phyloP scores from a whole-genome alignment of 2,329 filamentous ascomycete species.

The Camillea tinctor region DNA sequence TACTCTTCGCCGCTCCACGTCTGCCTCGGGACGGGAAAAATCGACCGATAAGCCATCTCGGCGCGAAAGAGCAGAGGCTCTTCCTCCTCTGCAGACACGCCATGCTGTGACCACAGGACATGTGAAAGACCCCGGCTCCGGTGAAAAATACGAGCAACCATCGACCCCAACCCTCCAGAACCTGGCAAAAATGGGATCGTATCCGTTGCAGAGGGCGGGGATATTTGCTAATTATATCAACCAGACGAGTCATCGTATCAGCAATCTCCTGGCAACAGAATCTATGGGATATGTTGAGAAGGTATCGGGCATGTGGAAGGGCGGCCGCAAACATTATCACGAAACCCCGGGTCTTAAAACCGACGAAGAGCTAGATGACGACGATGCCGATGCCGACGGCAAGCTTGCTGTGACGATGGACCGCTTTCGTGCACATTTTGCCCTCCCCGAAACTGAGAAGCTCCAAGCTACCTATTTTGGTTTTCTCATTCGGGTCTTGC shows the following conservation, averaged over 20 bases:
- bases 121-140: slow-evolving; percentile 28
- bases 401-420: slow-evolving; percentile 68
- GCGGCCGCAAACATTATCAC: slow-evolving; percentile 84
- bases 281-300: slow-evolving; percentile 97
- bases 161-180: slow-evolving; percentile 49
- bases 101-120: slow-evolving; percentile 38
- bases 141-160: slow-evolving; percentile 27
- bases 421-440: slow-evolving; percentile 87
- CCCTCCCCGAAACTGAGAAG: slow-evolving; percentile 77
- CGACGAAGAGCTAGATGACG: slow-evolving; percentile 54
- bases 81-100: slow-evolving; percentile 12
- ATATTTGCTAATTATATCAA: slow-evolving; percentile 81
- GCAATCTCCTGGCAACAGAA: slow-evolving; percentile 77
- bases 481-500: slow-evolving; percentile 85
- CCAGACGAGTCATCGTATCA: slow-evolving; percentile 76
- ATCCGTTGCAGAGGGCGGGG: slow-evolving; percentile 80
- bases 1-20: slow-evolving; percentile 57
- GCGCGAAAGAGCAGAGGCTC: slow-evolving; percentile 16
- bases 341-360: slow-evolving; percentile 52
- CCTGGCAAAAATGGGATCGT: slow-evolving; percentile 63
- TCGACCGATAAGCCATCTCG: slow-evolving; percentile 12
- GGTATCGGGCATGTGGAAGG: slow-evolving; percentile 95
- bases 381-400: slow-evolving; percentile 56
- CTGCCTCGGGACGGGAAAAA: slow-evolving; percentile 27
- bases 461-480: slow-evolving; percentile 89